Evolutionary conservation across 306 rosid species (phyloP).

Genomic region (Trifolium dubium): DNA sequence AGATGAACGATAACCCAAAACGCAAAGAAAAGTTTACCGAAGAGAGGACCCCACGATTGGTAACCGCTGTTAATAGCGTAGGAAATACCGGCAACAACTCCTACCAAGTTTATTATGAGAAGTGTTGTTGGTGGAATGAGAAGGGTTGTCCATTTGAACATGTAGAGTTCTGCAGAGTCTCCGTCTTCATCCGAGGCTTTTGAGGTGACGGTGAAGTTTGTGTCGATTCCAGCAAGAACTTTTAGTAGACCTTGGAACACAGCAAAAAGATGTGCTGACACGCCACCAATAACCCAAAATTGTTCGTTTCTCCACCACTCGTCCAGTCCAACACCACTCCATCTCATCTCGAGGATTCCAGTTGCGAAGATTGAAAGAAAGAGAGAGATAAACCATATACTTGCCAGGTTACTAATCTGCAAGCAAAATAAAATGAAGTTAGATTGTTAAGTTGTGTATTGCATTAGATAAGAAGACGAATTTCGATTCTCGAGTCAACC

Average conservation of each 20-base stretch:
- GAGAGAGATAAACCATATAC: constrained; percentile 96
- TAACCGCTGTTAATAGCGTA: constrained; percentile 94
- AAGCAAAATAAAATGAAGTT: constrained; percentile 35
- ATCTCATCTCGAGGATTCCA: constrained; percentile 97
- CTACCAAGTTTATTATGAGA: constrained; percentile 86
- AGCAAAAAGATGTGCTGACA: constrained; percentile 89
- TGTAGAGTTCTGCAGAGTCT: constrained; percentile 81
- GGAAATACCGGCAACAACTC: constrained; percentile 93
- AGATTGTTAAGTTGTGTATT: neutral
- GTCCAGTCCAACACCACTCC: constrained; percentile 97
- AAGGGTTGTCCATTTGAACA: constrained; percentile 98
- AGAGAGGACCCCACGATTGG: constrained; percentile 98
- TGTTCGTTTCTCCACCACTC: constrained; percentile 99
- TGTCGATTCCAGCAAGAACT: constrained; percentile 94
- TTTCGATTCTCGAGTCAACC: neutral
- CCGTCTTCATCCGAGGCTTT: constrained; percentile 97
- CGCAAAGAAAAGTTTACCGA: constrained; percentile 97
- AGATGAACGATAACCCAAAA: constrained; percentile 97
- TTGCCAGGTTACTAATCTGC: constrained; percentile 97
- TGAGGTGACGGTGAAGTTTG: constrained; percentile 97
- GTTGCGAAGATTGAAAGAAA: constrained; percentile 96
- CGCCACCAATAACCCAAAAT: constrained; percentile 99
- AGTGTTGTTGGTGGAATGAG: constrained; percentile 95
- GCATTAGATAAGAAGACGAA: neutral
- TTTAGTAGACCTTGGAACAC: constrained; percentile 94